Conservation (phyloP, 768 basidiomycete species). For the Xerocomellus dryophilus region DNA sequence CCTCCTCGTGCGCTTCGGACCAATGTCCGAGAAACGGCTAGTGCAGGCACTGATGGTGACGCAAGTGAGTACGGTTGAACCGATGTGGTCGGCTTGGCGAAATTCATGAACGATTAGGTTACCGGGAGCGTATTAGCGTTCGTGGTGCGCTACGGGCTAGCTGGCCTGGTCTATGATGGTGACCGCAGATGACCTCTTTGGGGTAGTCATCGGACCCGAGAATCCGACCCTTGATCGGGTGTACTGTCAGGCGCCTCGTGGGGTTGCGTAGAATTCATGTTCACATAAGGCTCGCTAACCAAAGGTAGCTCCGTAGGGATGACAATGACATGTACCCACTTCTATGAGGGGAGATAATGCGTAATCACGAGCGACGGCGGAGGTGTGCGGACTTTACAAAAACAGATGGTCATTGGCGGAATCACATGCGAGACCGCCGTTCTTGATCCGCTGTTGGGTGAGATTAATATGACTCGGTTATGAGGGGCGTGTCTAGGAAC, state of each 20-base stretch:
- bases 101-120: conserved; percentile 41
- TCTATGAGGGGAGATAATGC: conserved; percentile 19
- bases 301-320: not conserved
- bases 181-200: conserved; percentile 60
- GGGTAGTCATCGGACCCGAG: not conserved
- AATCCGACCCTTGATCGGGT: not conserved
- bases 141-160: conserved; percentile 83
- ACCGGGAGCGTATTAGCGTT: conserved; percentile 81
- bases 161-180: conserved; percentile 87
- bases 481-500: not conserved
- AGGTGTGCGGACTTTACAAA: not conserved
- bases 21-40: conserved; percentile 81
- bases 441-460: not conserved
- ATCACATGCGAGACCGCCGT: conserved; percentile 19
- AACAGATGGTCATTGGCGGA: conserved; percentile 12
- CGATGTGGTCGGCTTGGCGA: not conserved
- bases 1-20: conserved; percentile 74
- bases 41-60: conserved; percentile 68
- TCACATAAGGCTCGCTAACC: not conserved
- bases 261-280: too few relatives aligned
- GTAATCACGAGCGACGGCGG: conserved; percentile 19
- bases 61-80: conserved; percentile 49
- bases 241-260: not conserved
- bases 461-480: conserved; percentile 28
- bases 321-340: not conserved